phyloP scores from a whole-genome alignment of 2,329 filamentous ascomycete genomes.

The Sporothrix variecibatus region DNA sequence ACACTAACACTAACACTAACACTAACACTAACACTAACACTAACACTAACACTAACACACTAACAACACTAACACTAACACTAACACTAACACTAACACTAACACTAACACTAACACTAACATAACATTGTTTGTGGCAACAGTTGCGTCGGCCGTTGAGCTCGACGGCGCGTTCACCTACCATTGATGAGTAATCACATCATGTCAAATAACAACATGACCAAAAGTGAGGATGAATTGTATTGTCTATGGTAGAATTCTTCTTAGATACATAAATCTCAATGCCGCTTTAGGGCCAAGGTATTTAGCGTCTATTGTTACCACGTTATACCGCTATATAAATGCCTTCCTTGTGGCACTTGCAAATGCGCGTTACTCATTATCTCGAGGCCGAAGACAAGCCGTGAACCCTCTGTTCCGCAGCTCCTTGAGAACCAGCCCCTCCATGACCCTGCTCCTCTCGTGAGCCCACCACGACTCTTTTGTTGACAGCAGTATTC shows the following conservation, averaged over 20 bases:
- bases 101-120: no score
- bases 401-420: not conserved
- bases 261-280: no score
- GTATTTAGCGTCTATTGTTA: not conserved
- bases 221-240: no score
- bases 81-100: not conserved
- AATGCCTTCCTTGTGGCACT: not conserved
- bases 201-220: no score
- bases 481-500: not conserved
- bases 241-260: no score
- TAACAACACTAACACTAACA: not conserved
- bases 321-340: not conserved
- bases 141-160: no score
- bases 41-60: not conserved
- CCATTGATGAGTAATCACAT: no score
- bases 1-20: not conserved
- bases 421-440: not conserved
- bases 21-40: not conserved
- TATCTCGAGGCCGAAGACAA: not conserved
- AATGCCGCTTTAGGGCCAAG: no score
- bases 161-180: no score
- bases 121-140: no score
- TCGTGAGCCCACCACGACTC: not conserved
- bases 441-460: not conserved
- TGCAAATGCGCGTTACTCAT: not conserved